phyloP scores from a whole-genome alignment of 441 rosid genomes.

The Dalechampia spathulata region DNA sequence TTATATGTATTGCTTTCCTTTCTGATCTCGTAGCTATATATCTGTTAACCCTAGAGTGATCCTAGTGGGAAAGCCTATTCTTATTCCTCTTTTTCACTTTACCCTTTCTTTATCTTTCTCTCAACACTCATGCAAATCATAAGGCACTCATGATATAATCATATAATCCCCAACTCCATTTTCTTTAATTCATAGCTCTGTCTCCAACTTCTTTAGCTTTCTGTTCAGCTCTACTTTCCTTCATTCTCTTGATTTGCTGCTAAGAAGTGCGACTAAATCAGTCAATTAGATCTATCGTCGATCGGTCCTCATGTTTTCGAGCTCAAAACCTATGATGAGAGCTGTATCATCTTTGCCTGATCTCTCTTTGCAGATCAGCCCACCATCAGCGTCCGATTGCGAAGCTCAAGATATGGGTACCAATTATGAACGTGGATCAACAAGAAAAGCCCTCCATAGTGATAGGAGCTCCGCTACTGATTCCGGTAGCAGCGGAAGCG shows the following conservation, averaged over 20 bases:
- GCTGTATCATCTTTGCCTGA: slow-evolving; percentile 40
- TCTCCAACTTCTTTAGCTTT: slow-evolving; percentile 9
- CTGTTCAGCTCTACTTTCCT: slow-evolving; percentile 14
- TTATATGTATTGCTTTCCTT: neutral
- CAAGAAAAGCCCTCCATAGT: slow-evolving; percentile 27
- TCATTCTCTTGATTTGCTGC: neutral
- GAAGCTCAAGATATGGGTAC: slow-evolving; percentile 16
- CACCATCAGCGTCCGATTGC: slow-evolving; percentile 34
- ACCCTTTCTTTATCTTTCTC: neutral
- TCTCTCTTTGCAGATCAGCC: slow-evolving; percentile 92
- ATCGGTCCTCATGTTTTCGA: slow-evolving; percentile 24
- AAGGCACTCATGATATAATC: slow-evolving; percentile 87
- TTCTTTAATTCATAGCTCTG: slow-evolving; percentile 16
- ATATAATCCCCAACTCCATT: slow-evolving; percentile 24
- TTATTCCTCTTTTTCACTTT: slow-evolving; percentile 1
- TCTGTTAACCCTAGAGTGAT: slow-evolving; percentile 34
- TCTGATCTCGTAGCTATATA: neutral
- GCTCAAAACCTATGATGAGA: slow-evolving; percentile 36
- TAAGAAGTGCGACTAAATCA: neutral
- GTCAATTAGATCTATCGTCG: slow-evolving; percentile 17
- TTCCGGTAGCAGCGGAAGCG: slow-evolving; percentile 71
- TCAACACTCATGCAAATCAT: slow-evolving; percentile 64
- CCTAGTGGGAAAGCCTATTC: slow-evolving; percentile 33
- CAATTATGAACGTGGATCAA: neutral
- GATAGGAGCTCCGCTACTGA: slow-evolving; percentile 59